phyloP scores from a whole-genome alignment of 169 alveolate genomes.

The Plasmodium knowlesi region DNA sequence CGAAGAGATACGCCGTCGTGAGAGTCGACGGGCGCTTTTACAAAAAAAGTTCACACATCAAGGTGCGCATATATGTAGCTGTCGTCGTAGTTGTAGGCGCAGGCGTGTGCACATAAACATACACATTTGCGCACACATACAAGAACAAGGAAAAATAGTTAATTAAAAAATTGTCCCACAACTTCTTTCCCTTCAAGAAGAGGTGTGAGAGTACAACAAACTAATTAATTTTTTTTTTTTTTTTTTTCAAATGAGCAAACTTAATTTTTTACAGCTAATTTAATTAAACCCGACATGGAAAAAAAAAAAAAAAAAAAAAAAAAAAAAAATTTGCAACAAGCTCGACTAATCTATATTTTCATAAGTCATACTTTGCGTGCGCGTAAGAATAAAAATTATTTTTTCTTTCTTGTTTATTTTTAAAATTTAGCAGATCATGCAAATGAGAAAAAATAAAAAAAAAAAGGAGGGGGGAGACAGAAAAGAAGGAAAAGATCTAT shows the following conservation, averaged over 20 bases:
- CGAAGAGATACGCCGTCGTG: not conserved
- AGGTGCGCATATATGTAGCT: not conserved
- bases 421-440: not conserved
- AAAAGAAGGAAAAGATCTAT: not conserved
- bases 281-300: not conserved
- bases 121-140: not conserved
- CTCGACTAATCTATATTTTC: slow-evolving; percentile 12
- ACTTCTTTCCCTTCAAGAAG: slow-evolving; percentile 2
- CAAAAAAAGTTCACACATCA: not conserved
- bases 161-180: slow-evolving; percentile 1
- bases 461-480: not conserved
- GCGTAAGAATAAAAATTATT: not conserved
- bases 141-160: not conserved
- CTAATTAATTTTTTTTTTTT: not conserved
- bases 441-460: not conserved
- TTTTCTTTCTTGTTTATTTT: not conserved
- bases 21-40: not conserved
- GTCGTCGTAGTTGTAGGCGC: not conserved
- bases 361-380: not conserved
- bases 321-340: slow-evolving; percentile 7
- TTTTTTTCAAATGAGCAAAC: slow-evolving; percentile 1
- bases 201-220: not conserved
- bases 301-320: not conserved
- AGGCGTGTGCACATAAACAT: slow-evolving; percentile 1
- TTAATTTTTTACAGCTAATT: not conserved